Evolutionary conservation across 108 stramenopile genomes (phyloP), one percentile per base, ranked within the genome.

Genomic region (Cyclostephanos invisitatus): DNA sequence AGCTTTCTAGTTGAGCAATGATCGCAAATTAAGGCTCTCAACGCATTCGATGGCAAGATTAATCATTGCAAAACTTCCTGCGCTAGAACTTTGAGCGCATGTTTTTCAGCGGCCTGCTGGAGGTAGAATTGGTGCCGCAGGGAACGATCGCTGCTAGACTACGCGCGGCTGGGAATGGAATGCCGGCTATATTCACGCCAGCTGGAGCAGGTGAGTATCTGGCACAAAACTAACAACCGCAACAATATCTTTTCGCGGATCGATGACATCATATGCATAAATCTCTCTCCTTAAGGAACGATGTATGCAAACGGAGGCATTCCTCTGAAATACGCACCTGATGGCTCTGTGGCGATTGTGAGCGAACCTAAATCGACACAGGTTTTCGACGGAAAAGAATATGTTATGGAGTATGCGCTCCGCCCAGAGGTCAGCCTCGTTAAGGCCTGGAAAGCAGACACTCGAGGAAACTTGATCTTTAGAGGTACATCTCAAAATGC

Each of bases 131-230:
- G 42, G 91, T 89, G 12, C 96, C 94, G 3, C 90, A 91, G 73
- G 96, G 96, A 50, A 96, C 96, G 12, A 80, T 97, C 17, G 93
- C 96, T 15, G 90, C 88, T 49, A 82, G 94, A 24, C 44, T 97
- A 50, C 77, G 87, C 15, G 92, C 95, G 8, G 95, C 91, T 24
- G 97, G 97, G 17, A 83, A 89, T 37, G 93, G 97, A 8, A 87
- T 95, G 69, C 97, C 97, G 2, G 95, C 95, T 15, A 95, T 97
- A 69, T 97, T 86, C 73, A 97, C 97, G 0, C 95, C 94, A 5
- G 92, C 97, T 1, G 97, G 92, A 20, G 91, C 86, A 2, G 95
- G 95, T 18, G 20, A 66, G 65, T 63, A 6, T 44, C 9, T 8
- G n/a, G 22, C 28, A 58, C 32, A 7, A 40, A 40, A 40, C 7